These are phyloP conservation scores for Blepharisma japonicum DNA, from an alignment of 73 alveolate species.

Conservation along the genomic window DNA sequence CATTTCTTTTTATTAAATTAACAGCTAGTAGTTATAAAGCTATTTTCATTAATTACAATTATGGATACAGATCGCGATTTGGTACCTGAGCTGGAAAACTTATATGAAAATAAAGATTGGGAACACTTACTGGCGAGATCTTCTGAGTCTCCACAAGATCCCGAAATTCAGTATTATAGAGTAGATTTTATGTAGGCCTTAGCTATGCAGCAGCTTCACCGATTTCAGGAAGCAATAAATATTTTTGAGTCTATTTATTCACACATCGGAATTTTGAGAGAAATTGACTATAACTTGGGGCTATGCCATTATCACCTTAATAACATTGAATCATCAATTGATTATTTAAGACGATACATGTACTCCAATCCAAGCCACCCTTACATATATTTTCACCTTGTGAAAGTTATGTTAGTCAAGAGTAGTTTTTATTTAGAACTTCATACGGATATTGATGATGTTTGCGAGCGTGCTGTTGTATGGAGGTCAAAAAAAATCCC, in stretches of 20 bases:
- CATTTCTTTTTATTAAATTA: no score
- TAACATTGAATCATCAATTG: not conserved
- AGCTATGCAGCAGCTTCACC: conserved; percentile 2
- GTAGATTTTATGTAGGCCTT: not conserved
- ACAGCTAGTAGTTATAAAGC: no score
- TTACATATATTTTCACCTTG: not conserved
- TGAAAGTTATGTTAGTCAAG: not conserved
- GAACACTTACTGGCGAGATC: not conserved
- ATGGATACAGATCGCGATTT: not conserved
- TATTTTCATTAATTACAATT: no score
- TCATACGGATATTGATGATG: not conserved
- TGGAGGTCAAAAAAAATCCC: not conserved
- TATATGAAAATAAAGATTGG: not conserved
- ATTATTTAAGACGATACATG: not conserved
- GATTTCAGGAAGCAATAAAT: not conserved
- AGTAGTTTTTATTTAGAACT: not conserved
- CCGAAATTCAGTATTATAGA: not conserved
- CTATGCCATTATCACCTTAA: not conserved
- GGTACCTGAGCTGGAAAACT: not conserved
- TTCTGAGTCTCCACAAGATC: not conserved
- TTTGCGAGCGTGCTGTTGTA: not conserved
- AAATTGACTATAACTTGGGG: not conserved
- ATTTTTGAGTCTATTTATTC: not conserved
- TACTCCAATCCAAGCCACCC: not conserved
- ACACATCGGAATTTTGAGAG: not conserved